These are phyloP conservation scores for Phalaenopsis hybrid DNA, from an alignment of 116 monocot genomes.

Conservation along the genomic window DNA sequence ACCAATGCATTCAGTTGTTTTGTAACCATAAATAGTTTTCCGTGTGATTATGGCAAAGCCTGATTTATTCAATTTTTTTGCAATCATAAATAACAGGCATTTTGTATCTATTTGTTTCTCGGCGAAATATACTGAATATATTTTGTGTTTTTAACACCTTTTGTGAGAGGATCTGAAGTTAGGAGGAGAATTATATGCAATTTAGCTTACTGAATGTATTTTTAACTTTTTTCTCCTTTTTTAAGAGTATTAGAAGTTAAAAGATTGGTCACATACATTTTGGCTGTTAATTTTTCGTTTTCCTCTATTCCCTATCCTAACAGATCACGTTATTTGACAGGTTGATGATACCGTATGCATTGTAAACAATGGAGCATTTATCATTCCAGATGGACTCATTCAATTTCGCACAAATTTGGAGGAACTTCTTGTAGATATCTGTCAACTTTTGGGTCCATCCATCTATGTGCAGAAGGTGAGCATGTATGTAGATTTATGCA, in stretches of 20 bases:
- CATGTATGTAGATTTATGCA: constrained; percentile 4
- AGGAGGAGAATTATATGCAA: not conserved
- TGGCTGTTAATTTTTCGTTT: not conserved
- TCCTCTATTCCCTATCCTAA: not conserved
- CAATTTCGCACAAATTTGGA: constrained; percentile 82
- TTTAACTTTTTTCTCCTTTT: not conserved
- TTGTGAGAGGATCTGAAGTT: not conserved
- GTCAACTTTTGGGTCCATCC: constrained; percentile 60
- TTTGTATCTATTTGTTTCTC: not conserved
- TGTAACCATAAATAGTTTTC: not conserved
- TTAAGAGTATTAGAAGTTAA: not conserved
- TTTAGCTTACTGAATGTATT: no score
- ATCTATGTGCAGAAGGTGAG: constrained; percentile 76
- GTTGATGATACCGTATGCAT: constrained; percentile 37
- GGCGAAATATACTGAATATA: not conserved
- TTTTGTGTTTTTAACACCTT: not conserved
- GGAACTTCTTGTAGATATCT: constrained; percentile 82
- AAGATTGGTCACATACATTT: constrained; percentile 3
- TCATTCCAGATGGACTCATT: constrained; percentile 68
- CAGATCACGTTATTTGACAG: constrained; percentile 21
- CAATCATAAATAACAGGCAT: not conserved
- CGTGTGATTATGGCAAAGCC: not conserved
- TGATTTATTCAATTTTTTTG: not conserved
- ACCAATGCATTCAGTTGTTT: not conserved
- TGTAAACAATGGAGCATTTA: constrained; percentile 30